Base-by-base conservation (phyloP, 148 eudicot genomes). In the Persicaria maculosa region DNA sequence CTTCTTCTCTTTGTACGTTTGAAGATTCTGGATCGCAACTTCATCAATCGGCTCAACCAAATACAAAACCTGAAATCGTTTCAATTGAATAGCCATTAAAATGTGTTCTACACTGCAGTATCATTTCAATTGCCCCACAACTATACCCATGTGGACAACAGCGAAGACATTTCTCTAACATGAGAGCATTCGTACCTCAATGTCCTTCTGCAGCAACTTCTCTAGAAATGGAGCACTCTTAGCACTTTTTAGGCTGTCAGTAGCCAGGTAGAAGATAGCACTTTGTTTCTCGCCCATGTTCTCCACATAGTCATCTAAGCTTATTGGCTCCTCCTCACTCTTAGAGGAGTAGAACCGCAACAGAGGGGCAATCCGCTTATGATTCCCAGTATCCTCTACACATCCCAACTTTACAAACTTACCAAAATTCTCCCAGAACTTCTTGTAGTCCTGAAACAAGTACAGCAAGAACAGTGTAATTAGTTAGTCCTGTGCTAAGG, bases 391-490 rank as follows among this genome's bases (percentile, higher is more conserved):
- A 80, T 95, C 98, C 81, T 95, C 98, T 47, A 95, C 89, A 80
- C 98, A 95, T 14, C 98, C 98, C 80, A 95, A 77, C 86, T 95
- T 95, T 53, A 95, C n/a, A 81, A 95, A 92, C 80, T 88, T 95
- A 11, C 98, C 98, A 68, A 95, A 95, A 79, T 95, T 95, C 91
- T 95, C 98, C 97, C 97, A 95, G 76, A 95, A 92, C 74, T 92
- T 95, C 77, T 92, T 95, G 88, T 95, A 95, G 75, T 95, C 97
- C 98, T 89, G 85, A 31, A 31, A 65, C 15, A 14, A 40, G 70
- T 12, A 6, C 47, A 65, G 3, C 40, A 36, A 6, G 19, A 65
- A 40, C 7, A 6, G 4, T 65, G 45, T 65, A 40, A 40, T 6
- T 14, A 36, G 44, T 6, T 14, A 36, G 44, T 44, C 68, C 44